Percentiles rank a stretch among this genome's conserved stretches.
These are phyloP conservation scores for Xeromyces bisporus DNA, from an alignment of 495 filamentous ascomycete species.

Conservation along the genomic window DNA sequence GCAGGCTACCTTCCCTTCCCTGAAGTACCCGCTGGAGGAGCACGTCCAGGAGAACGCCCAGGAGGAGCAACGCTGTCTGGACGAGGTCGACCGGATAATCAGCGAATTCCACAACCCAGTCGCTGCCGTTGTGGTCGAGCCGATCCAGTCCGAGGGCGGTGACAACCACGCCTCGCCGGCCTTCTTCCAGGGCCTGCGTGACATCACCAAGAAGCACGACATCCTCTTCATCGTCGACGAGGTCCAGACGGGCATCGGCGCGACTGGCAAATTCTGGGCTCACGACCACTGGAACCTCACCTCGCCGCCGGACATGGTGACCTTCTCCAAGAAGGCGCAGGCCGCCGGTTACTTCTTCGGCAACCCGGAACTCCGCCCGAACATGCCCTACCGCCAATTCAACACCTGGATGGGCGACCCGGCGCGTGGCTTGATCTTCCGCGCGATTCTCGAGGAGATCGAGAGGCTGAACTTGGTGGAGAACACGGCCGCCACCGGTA, in stretches of 20 bases:
- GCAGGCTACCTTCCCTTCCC: slow-evolving; percentile 73
- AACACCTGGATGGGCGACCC: slow-evolving; percentile 99
- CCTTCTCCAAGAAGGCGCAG: slow-evolving; percentile 97
- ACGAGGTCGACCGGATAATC: slow-evolving; percentile 78
- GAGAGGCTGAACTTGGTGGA: slow-evolving; percentile 62
- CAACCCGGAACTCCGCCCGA: slow-evolving; percentile 73
- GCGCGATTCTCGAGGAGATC: slow-evolving; percentile 81
- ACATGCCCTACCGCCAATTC: slow-evolving; percentile 98
- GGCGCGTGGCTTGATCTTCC: slow-evolving; percentile 74
- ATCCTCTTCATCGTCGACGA: slow-evolving; percentile 95
- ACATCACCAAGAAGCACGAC: slow-evolving; percentile 67
- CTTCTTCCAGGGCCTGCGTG: slow-evolving; percentile 83
- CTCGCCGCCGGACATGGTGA: slow-evolving; percentile 90
- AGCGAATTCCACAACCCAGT: slow-evolving; percentile 72
- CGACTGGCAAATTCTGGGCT: slow-evolving; percentile 94
- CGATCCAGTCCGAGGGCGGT: slow-evolving; percentile 94
- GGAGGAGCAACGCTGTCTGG: slow-evolving; percentile 73
- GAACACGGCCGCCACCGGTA: slow-evolving; percentile 66
- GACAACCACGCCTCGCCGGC: slow-evolving; percentile 93
- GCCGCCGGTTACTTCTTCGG: slow-evolving; percentile 95
- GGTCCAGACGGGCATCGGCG: slow-evolving; percentile 90
- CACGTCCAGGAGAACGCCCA: slow-evolving; percentile 65
- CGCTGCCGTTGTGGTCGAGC: slow-evolving; percentile 79
- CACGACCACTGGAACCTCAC: slow-evolving; percentile 91
- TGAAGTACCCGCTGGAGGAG: slow-evolving; percentile 84